Evolutionary conservation across 2,329 filamentous ascomycete species (phyloP), one percentile per base, ranked within the genome.

Genomic region (Hansfordia pulvinata): DNA sequence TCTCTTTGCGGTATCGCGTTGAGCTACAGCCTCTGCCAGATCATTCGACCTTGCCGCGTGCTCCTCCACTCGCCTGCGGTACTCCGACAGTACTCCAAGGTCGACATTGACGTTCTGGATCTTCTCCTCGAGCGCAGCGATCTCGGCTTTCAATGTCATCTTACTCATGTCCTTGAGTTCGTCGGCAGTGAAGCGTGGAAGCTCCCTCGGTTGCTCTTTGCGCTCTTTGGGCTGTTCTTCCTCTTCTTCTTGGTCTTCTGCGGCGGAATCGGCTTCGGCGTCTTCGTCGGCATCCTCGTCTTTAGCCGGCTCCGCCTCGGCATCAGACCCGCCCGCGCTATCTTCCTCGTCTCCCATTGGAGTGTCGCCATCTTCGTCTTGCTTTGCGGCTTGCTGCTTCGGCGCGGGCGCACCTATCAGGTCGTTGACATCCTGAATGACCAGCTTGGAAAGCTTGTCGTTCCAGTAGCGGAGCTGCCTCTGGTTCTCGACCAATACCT

Each of bases 91-190:
- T 10, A 98, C 92, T 4, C 79, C 73, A 3, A 96, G 70, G 46
- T 98, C 90, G 28, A 96, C 82, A 32, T 72, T 82, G 34, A 81
- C 76, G 40, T 84, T 90, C 36, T 90, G 79, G 1, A 82, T 92
- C 57, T 71, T 72, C 37, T 74, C 68, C 41, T 76, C 71, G 1
- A 76, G 56, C 10, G 59, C 60, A 0, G 68, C 69, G 28, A 76
- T 76, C 43, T 76, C 69, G 3, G 59, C 63, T 43, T 74, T 72
- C 23, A 76, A 58, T 5, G 53, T 56, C 30, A 68, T 64, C 46
- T 75, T 74, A 48, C 54, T 62, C 69, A 80, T 76, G 40, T 68
- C 75, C 8, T 63, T 64, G 7, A 80, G 60, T 48, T 80, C 75
- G 42, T 80, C 75, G 9, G 63, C 64, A 11, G 80, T 92, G 52